Evolutionary conservation across 805 yeast species (phyloP), one percentile per base, ranked within the genome.

Genomic region (Saturnispora saitoi): DNA sequence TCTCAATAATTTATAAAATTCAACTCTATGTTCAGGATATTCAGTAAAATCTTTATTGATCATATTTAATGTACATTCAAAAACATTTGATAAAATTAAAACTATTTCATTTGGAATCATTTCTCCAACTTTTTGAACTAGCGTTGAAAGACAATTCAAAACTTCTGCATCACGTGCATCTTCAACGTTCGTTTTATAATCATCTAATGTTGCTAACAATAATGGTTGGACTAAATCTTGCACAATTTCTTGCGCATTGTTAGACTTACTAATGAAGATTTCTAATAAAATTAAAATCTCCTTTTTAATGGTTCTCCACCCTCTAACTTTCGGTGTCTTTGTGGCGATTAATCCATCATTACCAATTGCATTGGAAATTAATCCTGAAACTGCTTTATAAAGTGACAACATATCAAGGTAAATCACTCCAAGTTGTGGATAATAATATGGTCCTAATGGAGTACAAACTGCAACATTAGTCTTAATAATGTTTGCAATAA

Each of bases 131-230:
- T 88, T 84, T 28, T 80, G 72, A 26, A 93, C 95, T 49, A 93
- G 77, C 1, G 96, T 87, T 8, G 95, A 81, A 80, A 93, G 83
- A 75, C 98, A 90, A 67, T 86, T 87, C 65, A 93, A 75, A 4
- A 93, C 99, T 69, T 93, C 99, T 7, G 96, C 96, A 69, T 93
- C 99, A 63, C 98, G 82, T 9, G 97, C 96, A 70, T 89, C 95
- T 4, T 98, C 95, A 31, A 89, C 95, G 61, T 86, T 86, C 15
- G 80, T 70, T 59, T 78, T 80, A 69, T 93, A 93, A 65, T 93
- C 99, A 52, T 85, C 95, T 54, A 93, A 75, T 14, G 88, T 90
- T 0, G 97, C 87, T 41, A 75, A 75, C 53, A 93, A 78, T 60
- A 93, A 70, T 29, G 95, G 95, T 54, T 86, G 86, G 4, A 89